Evolutionary conservation across 306 rosid genomes (phyloP).

Genomic region (Cucurbita ficifolia): DNA sequence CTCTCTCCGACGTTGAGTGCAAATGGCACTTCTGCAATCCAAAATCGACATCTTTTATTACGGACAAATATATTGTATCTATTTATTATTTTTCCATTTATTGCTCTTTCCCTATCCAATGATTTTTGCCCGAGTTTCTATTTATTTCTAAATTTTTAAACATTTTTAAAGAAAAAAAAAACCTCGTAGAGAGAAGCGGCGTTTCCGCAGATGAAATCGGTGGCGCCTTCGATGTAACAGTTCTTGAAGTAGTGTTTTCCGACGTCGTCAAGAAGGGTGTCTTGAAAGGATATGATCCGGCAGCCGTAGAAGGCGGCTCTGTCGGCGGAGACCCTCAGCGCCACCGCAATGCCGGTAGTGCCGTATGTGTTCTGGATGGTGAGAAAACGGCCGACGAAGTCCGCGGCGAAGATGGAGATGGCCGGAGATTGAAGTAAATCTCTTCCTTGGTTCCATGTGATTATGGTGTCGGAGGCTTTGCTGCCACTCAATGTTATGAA

Average conservation of each 20-base stretch:
- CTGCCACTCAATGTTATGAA: slow-evolving; percentile 16
- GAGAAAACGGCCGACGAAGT: slow-evolving; percentile 11
- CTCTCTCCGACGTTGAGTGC: slow-evolving; percentile 5
- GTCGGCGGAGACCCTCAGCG: slow-evolving; percentile 14
- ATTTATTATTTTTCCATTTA: too few relatives aligned
- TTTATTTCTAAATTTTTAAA: too few relatives aligned
- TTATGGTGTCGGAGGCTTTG: background rate
- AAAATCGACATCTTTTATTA: background rate
- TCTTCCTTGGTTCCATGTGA: slow-evolving; percentile 11
- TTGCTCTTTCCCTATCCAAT: too few relatives aligned
- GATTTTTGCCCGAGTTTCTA: too few relatives aligned
- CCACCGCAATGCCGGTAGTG: slow-evolving; percentile 8
- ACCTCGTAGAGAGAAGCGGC: slow-evolving; percentile 14
- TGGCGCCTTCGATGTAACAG: slow-evolving; percentile 22
- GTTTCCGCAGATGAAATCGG: slow-evolving; percentile 19
- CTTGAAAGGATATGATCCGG: slow-evolving; percentile 9
- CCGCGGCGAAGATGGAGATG: slow-evolving; percentile 2
- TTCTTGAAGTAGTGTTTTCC: slow-evolving; percentile 19
- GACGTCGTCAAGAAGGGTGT: slow-evolving; percentile 4
- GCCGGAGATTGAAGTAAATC: background rate
- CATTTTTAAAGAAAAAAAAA: too few relatives aligned
- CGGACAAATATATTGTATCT: too few relatives aligned
- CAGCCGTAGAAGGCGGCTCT: slow-evolving; percentile 17
- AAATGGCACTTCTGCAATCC: slow-evolving; percentile 12
- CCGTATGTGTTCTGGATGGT: slow-evolving; percentile 16